Evolutionary conservation across 2,329 filamentous ascomycete genomes (phyloP).

Genomic region (Diaporthe helianthi): DNA sequence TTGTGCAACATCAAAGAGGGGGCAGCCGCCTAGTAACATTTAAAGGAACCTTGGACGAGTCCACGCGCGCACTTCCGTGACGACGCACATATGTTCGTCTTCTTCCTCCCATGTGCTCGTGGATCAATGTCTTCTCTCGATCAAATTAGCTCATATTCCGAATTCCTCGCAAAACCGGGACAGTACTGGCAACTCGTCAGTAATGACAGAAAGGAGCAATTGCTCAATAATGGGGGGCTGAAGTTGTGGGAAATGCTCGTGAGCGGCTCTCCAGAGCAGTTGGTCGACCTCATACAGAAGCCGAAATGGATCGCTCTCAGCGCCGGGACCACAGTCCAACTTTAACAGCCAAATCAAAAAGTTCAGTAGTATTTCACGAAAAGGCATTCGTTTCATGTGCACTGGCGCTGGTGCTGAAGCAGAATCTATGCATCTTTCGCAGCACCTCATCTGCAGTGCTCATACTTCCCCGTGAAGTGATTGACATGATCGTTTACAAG

Average conservation of each 20-base stretch:
- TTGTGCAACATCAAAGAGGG: not conserved
- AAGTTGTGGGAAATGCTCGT: not conserved
- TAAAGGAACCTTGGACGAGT: no score
- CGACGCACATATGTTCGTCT: no score
- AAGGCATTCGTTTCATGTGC: not conserved
- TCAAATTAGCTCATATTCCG: no score
- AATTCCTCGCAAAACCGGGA: not conserved
- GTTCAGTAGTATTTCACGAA: not conserved
- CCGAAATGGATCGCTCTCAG: not conserved
- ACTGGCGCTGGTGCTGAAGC: not conserved
- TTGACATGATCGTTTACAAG: not conserved
- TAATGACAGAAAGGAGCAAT: not conserved
- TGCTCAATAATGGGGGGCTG: not conserved
- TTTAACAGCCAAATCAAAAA: not conserved
- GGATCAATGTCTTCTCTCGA: no score
- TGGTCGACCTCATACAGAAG: not conserved
- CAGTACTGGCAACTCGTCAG: not conserved
- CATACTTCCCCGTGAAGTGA: not conserved
- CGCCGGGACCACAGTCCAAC: no score
- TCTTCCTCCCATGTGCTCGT: no score
- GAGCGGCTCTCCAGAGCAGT: not conserved
- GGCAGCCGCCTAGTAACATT: not conserved
- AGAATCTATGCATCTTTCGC: not conserved
- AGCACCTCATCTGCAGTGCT: not conserved
- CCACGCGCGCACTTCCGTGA: not conserved